These are phyloP conservation scores for Penicillium herquei DNA, from an alignment of 495 filamentous ascomycete genomes.

Conservation along the genomic window DNA sequence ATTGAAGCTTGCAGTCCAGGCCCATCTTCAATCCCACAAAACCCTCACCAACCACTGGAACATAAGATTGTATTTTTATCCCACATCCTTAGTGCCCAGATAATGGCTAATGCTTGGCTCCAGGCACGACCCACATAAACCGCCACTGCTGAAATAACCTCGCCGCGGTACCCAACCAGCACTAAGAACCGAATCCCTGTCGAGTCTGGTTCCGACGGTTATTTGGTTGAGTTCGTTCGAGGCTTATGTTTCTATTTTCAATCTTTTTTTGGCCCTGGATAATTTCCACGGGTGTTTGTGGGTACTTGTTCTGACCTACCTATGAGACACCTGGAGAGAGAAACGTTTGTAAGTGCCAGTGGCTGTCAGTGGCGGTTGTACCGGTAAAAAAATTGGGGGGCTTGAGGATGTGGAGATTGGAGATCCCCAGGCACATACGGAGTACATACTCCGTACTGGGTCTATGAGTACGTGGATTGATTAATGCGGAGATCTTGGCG, in stretches of 20 bases:
- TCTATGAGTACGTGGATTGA: background rate
- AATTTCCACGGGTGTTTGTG: background rate
- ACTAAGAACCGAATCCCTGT: background rate
- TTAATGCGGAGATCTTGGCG: background rate
- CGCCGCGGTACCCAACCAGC: background rate
- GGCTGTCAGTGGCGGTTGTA: background rate
- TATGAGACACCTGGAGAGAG: background rate
- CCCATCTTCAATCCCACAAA: background rate
- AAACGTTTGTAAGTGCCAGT: background rate
- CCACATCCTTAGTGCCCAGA: background rate
- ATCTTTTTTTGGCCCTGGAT: background rate
- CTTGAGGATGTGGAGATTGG: background rate
- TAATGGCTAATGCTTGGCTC: background rate
- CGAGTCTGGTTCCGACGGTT: background rate
- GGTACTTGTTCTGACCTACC: background rate
- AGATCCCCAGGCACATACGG: no score
- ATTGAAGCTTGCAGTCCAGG: no score
- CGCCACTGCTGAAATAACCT: constrained; percentile 4
- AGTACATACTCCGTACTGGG: no score
- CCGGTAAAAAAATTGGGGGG: background rate
- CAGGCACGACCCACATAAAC: background rate
- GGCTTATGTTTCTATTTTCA: background rate
- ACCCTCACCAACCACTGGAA: background rate
- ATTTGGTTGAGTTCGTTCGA: background rate
- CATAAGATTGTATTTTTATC: background rate